phyloP scores from a whole-genome alignment of 2,329 filamentous ascomycete species.

The Madurella fahalii region DNA sequence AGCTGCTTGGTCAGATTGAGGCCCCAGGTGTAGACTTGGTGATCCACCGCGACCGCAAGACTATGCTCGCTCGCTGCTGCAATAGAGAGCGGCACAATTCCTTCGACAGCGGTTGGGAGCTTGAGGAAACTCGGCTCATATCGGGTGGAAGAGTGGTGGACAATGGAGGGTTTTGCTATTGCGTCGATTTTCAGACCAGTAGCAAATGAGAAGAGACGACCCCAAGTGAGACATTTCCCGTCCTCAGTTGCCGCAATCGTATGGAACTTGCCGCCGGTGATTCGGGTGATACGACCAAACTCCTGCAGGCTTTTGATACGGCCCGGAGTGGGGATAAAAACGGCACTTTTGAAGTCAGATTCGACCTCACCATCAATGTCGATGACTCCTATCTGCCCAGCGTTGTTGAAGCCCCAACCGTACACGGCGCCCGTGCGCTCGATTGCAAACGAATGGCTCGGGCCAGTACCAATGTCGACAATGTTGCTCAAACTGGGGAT shows the following conservation, averaged over 20 bases:
- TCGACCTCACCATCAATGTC: constrained; percentile 44
- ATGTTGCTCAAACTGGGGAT: constrained; percentile 10
- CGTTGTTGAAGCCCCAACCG: constrained; percentile 83
- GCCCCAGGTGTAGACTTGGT: constrained; percentile 71
- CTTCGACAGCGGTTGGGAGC: constrained; percentile 58
- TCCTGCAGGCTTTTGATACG: constrained; percentile 3
- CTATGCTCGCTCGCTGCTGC: constrained; percentile 67
- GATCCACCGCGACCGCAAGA: constrained; percentile 62
- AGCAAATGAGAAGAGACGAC: constrained; percentile 42
- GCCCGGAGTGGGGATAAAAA: constrained; percentile 5
- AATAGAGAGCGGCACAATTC: constrained; percentile 51
- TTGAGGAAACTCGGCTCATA: constrained; percentile 63
- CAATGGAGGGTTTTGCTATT: constrained; percentile 51
- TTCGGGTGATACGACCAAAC: constrained; percentile 7
- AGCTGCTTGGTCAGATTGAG: constrained; percentile 78
- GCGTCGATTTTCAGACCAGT: constrained; percentile 45
- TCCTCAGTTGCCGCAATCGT: constrained; percentile 57
- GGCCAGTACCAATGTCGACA: constrained; percentile 51
- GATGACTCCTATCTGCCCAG: constrained; percentile 62
- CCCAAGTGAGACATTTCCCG: constrained; percentile 56
- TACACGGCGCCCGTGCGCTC: constrained; percentile 66
- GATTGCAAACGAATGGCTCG: constrained; percentile 79
- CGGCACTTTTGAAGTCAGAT: background rate
- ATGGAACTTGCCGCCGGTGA: constrained; percentile 64
- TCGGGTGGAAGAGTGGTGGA: constrained; percentile 52